Evolutionary conservation across 1,284 basidiomycete species (phyloP).

Genomic region (Fomitopsis schrenkii): DNA sequence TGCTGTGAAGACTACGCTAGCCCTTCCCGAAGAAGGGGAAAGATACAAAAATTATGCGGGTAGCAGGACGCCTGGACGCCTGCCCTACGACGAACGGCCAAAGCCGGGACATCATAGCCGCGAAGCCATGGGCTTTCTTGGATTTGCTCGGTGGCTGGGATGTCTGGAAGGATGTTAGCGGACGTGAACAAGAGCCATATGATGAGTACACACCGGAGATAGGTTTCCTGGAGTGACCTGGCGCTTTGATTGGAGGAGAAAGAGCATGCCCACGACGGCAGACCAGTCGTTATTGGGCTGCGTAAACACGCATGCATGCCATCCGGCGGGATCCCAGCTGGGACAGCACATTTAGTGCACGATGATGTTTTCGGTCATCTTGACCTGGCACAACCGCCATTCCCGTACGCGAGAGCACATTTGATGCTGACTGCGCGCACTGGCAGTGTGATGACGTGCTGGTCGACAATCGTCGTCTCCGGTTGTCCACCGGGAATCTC

Average conservation of each 20-base stretch:
- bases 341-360: too few relatives aligned
- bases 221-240: too few relatives aligned
- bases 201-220: not conserved
- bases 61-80: constrained; percentile 4
- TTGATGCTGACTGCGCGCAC: not conserved
- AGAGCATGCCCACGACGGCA: not conserved
- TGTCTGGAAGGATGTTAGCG: not conserved
- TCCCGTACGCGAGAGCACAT: not conserved
- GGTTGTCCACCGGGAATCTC: too few relatives aligned
- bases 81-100: not conserved
- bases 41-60: constrained; percentile 28
- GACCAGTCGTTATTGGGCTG: not conserved
- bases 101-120: not conserved
- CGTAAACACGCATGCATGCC: not conserved
- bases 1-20: not conserved
- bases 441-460: not conserved
- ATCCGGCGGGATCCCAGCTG: too few relatives aligned
- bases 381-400: too few relatives aligned
- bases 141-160: not conserved
- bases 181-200: not conserved
- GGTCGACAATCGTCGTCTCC: too few relatives aligned
- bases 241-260: too few relatives aligned
- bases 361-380: too few relatives aligned
- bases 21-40: constrained; percentile 26
- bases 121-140: not conserved